A percentile compares a stretch with the other conserved stretches of the same genome.
Conservation (phyloP, 2,329 filamentous ascomycete species). For the Paecilomyces sp. region DNA sequence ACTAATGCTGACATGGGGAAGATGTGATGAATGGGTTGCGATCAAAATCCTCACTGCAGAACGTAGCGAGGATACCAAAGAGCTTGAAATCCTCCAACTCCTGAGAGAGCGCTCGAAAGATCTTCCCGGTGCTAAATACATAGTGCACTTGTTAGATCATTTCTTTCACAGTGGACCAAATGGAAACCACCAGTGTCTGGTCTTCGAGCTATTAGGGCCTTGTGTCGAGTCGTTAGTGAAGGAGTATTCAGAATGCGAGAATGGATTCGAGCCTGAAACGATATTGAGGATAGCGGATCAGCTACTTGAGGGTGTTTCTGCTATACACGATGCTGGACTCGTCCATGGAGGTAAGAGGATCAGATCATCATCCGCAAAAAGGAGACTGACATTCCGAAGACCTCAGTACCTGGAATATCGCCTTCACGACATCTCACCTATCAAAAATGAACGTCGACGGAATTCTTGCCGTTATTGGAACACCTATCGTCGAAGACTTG, state of each 20-base stretch:
- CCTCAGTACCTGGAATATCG: conserved; percentile 20
- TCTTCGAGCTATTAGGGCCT: conserved; percentile 26
- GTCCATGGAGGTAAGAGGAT: conserved; percentile 21
- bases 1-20: neutral
- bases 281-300: conserved; percentile 21
- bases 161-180: conserved; percentile 26
- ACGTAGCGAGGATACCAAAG: conserved; percentile 8
- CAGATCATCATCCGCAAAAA: neutral
- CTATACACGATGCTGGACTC: conserved; percentile 20
- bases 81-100: conserved; percentile 12
- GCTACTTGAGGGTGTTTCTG: conserved; percentile 18
- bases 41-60: conserved; percentile 26
- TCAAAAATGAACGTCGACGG: conserved; percentile 9
- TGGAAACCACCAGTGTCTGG: conserved; percentile 26
- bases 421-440: conserved; percentile 14
- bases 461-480: conserved; percentile 13
- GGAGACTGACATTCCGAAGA: conserved; percentile 12
- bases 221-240: conserved; percentile 16
- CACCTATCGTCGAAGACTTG: conserved; percentile 12
- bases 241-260: conserved; percentile 11
- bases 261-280: conserved; percentile 15
- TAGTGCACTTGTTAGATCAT: conserved; percentile 22
- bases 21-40: conserved; percentile 18
- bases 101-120: conserved; percentile 4
- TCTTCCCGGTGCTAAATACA: conserved; percentile 13